These are phyloP conservation scores for Phylloboletellus chloephorus DNA, from an alignment of 1,284 basidiomycete genomes.

Conservation along the genomic window DNA sequence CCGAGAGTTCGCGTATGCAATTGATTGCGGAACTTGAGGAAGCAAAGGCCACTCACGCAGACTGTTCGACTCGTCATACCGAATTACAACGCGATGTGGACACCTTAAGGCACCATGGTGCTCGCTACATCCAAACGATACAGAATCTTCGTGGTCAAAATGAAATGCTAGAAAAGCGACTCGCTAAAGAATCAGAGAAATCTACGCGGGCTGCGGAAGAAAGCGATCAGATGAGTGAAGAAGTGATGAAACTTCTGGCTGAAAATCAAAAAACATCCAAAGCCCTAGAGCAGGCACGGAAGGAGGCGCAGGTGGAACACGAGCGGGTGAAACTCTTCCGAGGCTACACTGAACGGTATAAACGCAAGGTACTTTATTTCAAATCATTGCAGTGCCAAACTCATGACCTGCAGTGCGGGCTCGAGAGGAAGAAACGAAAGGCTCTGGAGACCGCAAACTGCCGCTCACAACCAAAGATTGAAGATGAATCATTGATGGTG, in stretches of 20 bases:
- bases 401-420: constrained; percentile 16
- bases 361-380: constrained; percentile 13
- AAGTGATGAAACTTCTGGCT: constrained; percentile 18
- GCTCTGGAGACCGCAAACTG: constrained; percentile 17
- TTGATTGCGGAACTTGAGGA: constrained; percentile 17
- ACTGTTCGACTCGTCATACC: constrained; percentile 11
- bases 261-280: constrained; percentile 22
- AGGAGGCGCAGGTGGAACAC: constrained; percentile 15
- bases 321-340: constrained; percentile 23
- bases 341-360: constrained; percentile 18
- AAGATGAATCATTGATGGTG: constrained; percentile 30
- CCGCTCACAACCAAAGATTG: constrained; percentile 9
- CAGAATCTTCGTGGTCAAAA: constrained; percentile 16
- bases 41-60: constrained; percentile 11
- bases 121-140: constrained; percentile 8
- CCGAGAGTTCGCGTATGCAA: constrained; percentile 9
- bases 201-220: constrained; percentile 13
- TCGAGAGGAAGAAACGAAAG: constrained; percentile 29
- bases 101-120: constrained; percentile 10
- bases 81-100: constrained; percentile 15
- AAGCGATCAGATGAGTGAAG: constrained; percentile 15
- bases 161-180: constrained; percentile 12
- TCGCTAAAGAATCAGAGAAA: constrained; percentile 9
- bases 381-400: not conserved
- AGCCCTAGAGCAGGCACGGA: constrained; percentile 14